Evolutionary conservation across 164 flowering plant genomes (phyloP), one percentile per base, ranked within the genome.

Genomic region (Piper betle): DNA sequence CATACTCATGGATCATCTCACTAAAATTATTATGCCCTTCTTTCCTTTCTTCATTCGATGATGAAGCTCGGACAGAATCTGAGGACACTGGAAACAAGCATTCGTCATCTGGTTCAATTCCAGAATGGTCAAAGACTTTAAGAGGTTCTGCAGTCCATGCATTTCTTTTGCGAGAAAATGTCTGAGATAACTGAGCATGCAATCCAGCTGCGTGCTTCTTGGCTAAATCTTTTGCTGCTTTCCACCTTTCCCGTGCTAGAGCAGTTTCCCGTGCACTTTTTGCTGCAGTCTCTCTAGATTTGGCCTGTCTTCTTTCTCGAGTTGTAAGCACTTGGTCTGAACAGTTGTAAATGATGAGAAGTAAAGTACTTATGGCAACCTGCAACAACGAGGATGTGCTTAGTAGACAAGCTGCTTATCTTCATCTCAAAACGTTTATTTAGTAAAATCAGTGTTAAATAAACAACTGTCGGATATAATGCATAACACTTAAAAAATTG

Each of bases 221-320:
- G 42, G 96, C 96, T 61, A 74, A 69, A 59, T 85, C 87, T 74
- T 75, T 89, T 66, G 99, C 96, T 63, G 84, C 64, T 73, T 86
- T 85, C 97, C 97, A 94, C 74, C 84, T 88, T 71, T 94, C 83
- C 62, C 88, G 91, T 59, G 99, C 90, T 74, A 83, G 91, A 63
- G 88, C 91, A 62, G 91, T 85, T 79, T 86, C 93, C 69, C 87
- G 74, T 57, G 89, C 97, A 70, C 96, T 91, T 72, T 78, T 86
- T 54, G 81, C 87, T 8, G 99, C 99, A 62, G 80, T 82, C 66
- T 91, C 99, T 64, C 99, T 79, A 43, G 97, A 84, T 77, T 82
- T 79, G 12, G 97, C 99, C 57, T 77, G 76, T 64, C 91, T 82
- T 80, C 70, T 82, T 68, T 83, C 89, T 60, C 97, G 78, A 64